phyloP scores from a whole-genome alignment of 345 rosid genomes.

The Iberis pinnata region DNA sequence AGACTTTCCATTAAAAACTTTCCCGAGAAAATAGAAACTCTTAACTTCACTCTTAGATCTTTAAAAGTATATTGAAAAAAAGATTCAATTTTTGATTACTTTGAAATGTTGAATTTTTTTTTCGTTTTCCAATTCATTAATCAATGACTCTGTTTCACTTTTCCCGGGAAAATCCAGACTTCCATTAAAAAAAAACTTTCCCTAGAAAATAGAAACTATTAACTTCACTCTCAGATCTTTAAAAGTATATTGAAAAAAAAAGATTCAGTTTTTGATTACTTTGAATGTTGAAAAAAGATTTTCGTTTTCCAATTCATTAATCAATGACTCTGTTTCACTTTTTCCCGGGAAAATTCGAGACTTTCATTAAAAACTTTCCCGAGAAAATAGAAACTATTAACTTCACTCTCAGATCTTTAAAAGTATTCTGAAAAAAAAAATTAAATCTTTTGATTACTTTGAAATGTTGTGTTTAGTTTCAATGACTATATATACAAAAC shows the following conservation, averaged over 20 bases:
- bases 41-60: no score
- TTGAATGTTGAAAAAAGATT: neutral
- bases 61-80: no score
- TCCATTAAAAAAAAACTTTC: conserved; percentile 15
- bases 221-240: conserved; percentile 21
- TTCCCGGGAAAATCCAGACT: conserved; percentile 11
- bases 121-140: neutral
- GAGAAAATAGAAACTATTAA: neutral
- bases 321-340: neutral
- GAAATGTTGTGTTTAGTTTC: conserved; percentile 18
- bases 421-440: no score
- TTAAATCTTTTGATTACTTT: conserved; percentile 12
- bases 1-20: no score
- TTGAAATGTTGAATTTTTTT: no score
- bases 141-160: neutral
- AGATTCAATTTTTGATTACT: neutral
- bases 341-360: conserved; percentile 13
- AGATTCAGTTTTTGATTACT: neutral
- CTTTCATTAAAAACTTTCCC: conserved; percentile 12
- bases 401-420: conserved; percentile 22
- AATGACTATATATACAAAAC: conserved; percentile 3
- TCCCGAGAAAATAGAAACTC: no score
- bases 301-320: neutral
- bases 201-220: neutral
- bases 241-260: no score